phyloP scores from a whole-genome alignment of 1,284 basidiomycete species.

The Hemileia vastatrix region DNA sequence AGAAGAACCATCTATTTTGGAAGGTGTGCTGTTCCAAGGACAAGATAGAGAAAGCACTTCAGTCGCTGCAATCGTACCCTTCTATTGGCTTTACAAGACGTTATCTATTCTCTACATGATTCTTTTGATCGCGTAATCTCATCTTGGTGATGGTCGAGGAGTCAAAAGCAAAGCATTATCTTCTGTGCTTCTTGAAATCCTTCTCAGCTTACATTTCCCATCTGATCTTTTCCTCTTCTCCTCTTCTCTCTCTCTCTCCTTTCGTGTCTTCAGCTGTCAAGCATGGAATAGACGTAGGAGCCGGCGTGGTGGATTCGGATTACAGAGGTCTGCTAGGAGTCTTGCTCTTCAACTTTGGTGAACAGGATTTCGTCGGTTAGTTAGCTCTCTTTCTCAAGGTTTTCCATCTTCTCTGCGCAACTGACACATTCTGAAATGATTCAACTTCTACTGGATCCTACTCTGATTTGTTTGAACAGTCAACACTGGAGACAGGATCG shows the following conservation, averaged over 20 bases:
- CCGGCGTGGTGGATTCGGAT: constrained; percentile 91
- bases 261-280: constrained; percentile 61
- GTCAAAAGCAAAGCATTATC: no score
- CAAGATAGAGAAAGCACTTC: no score
- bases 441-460: not conserved
- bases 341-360: constrained; percentile 85
- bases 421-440: constrained; percentile 27
- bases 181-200: no score
- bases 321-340: constrained; percentile 87
- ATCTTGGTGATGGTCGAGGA: no score
- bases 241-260: not conserved
- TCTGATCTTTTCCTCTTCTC: not conserved
- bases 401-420: constrained; percentile 25
- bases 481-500: constrained; percentile 79
- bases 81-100: no score
- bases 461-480: constrained; percentile 51
- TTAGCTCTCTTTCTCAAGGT: constrained; percentile 17
- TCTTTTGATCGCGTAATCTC: no score
- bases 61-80: no score
- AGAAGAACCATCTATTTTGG: no score
- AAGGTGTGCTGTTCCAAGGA: no score
- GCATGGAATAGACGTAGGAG: constrained; percentile 93
- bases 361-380: constrained; percentile 74
- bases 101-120: no score
- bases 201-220: no score